These are phyloP conservation scores for Thalassia testudinum DNA, from an alignment of 116 monocot genomes.

Conservation along the genomic window DNA sequence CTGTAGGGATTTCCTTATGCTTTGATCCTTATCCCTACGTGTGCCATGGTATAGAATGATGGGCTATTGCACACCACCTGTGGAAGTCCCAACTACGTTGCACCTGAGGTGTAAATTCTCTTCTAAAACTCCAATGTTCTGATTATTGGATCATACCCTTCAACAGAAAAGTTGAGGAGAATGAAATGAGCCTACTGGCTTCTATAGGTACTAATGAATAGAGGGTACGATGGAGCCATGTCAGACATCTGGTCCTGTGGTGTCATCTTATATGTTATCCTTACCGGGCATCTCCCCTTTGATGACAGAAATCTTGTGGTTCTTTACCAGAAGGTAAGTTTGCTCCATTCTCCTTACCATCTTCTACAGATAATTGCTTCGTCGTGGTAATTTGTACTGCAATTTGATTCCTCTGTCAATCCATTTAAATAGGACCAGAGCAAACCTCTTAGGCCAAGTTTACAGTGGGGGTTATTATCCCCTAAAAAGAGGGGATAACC, in stretches of 20 bases:
- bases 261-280: constrained; percentile 78
- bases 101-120: constrained; percentile 58
- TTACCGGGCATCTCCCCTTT: constrained; percentile 75
- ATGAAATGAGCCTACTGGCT: neutral
- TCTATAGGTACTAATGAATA: constrained; percentile 53
- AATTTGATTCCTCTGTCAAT: neutral
- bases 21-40: neutral
- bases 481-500: too few species aligned
- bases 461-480: too few species aligned
- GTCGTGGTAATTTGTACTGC: neutral
- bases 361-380: too few species aligned
- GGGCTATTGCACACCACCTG: constrained; percentile 94
- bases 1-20: neutral
- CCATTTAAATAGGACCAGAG: neutral
- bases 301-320: constrained; percentile 80
- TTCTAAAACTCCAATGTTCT: neutral
- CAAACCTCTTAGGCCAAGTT: neutral
- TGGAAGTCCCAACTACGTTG: constrained; percentile 95
- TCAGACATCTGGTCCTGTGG: constrained; percentile 98
- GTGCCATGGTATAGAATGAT: constrained; percentile 36
- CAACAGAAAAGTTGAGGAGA: neutral
- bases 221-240: constrained; percentile 76
- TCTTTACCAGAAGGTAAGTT: constrained; percentile 84
- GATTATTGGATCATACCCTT: neutral
- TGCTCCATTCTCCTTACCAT: neutral